Conservation (phyloP, 2,329 filamentous ascomycete species). For the Apiospora malaysiana region DNA sequence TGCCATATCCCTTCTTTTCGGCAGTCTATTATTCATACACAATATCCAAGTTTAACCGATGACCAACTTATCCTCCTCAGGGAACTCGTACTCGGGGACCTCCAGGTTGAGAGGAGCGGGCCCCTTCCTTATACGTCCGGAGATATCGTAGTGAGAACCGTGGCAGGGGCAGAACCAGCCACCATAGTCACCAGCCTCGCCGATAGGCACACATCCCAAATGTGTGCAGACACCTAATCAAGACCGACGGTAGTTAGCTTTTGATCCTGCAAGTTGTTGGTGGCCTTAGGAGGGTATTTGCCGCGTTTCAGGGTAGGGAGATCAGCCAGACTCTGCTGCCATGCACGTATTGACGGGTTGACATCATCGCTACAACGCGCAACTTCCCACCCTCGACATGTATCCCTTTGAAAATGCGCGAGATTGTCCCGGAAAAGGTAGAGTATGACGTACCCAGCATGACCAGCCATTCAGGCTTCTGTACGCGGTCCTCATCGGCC, state of each 20-base stretch:
- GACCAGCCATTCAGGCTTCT: conserved; percentile 98
- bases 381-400: neutral
- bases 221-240: conserved; percentile 92
- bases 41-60: conserved; percentile 75
- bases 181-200: conserved; percentile 96
- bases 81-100: conserved; percentile 91
- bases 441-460: conserved; percentile 81
- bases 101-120: conserved; percentile 98
- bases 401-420: neutral
- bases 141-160: conserved; percentile 99
- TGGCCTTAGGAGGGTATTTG: neutral
- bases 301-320: neutral
- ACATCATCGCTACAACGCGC: neutral
- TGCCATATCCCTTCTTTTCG: conserved; percentile 25
- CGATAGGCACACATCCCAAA: conserved; percentile 98
- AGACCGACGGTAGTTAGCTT: conserved; percentile 31
- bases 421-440: neutral
- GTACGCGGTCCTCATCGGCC: conserved; percentile 87
- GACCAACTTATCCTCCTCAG: conserved; percentile 83
- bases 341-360: neutral
- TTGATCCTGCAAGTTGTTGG: neutral
- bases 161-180: conserved; percentile 99
- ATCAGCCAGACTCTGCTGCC: neutral
- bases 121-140: conserved; percentile 95
- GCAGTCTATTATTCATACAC: conserved; percentile 41